Conservation (phyloP, 2,329 filamentous ascomycete species). For the Taxawa tesnikishii region DNA sequence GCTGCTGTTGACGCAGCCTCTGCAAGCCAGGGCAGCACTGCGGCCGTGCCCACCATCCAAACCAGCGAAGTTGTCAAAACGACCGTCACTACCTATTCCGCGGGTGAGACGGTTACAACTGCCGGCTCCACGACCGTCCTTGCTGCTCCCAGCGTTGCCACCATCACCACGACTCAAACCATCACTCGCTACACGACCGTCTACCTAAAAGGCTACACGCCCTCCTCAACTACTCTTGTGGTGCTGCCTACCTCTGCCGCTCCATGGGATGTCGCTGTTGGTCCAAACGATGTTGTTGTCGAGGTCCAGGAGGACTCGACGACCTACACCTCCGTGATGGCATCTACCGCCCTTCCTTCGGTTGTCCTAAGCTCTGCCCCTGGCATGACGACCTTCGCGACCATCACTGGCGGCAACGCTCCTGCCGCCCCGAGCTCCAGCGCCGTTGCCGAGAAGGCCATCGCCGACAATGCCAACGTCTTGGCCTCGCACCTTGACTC, state of each 20-base stretch:
- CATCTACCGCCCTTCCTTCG: not conserved
- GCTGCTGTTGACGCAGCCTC: not conserved
- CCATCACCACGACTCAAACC: not conserved
- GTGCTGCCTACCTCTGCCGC: not conserved
- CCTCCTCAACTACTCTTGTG: not conserved
- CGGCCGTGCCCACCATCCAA: too few relatives aligned
- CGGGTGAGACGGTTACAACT: not conserved
- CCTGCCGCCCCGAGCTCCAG: not conserved
- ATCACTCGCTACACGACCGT: not conserved
- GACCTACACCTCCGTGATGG: not conserved
- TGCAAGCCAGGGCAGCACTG: not conserved
- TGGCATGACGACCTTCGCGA: not conserved
- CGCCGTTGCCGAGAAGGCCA: too few relatives aligned
- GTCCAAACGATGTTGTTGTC: not conserved
- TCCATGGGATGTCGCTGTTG: not conserved
- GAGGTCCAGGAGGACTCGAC: not conserved
- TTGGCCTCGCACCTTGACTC: too few relatives aligned
- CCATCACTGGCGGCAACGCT: not conserved
- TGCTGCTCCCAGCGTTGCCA: not conserved
- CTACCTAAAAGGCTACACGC: not conserved
- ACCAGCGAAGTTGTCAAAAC: too few relatives aligned
- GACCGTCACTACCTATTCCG: not conserved
- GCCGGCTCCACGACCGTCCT: not conserved
- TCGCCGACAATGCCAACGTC: too few relatives aligned
- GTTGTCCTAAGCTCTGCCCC: not conserved